A percentile compares a stretch with the other conserved stretches of the same genome.
Evolutionary conservation across 2,329 filamentous ascomycete genomes (phyloP).

Genomic region (Leptoxyphium fumago): DNA sequence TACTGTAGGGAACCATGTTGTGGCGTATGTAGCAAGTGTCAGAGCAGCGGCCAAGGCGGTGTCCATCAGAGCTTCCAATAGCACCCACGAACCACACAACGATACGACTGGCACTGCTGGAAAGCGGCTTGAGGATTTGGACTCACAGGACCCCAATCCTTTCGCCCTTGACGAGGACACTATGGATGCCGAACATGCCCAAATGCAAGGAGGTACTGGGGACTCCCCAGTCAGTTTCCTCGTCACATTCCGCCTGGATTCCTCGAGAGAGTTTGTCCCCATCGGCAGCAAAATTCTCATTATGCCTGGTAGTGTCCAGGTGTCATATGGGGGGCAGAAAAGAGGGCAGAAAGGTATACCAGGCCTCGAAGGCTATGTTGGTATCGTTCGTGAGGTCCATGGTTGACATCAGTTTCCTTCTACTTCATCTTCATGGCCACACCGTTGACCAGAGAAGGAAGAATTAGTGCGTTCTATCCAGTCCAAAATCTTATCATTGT

Average conservation of each 20-base stretch:
- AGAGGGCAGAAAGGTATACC: conserved; percentile 33
- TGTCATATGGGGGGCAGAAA: conserved; percentile 39
- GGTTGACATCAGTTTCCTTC: conserved; percentile 13
- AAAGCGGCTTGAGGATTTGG: neutral
- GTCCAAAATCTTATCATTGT: too few relatives aligned
- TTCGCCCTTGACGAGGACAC: conserved; percentile 14
- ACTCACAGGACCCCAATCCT: conserved; percentile 5
- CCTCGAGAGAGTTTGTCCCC: conserved; percentile 59
- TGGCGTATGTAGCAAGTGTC: conserved; percentile 78
- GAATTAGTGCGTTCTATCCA: too few relatives aligned
- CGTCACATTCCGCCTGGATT: conserved; percentile 54
- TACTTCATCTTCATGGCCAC: too few relatives aligned
- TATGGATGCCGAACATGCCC: neutral
- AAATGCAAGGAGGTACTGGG: neutral
- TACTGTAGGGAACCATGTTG: conserved; percentile 52
- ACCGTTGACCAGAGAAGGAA: too few relatives aligned
- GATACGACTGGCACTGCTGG: conserved; percentile 18
- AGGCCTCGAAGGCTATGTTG: conserved; percentile 59
- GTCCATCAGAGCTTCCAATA: conserved; percentile 20
- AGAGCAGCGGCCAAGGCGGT: conserved; percentile 65
- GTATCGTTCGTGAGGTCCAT: conserved; percentile 35
- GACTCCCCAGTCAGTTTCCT: conserved; percentile 23
- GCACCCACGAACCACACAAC: conserved; percentile 11
- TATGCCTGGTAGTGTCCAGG: conserved; percentile 55
- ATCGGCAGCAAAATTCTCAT: conserved; percentile 55